These are phyloP conservation scores for Phanerochaete carnosa DNA, from an alignment of 768 basidiomycete species.

Conservation along the genomic window DNA sequence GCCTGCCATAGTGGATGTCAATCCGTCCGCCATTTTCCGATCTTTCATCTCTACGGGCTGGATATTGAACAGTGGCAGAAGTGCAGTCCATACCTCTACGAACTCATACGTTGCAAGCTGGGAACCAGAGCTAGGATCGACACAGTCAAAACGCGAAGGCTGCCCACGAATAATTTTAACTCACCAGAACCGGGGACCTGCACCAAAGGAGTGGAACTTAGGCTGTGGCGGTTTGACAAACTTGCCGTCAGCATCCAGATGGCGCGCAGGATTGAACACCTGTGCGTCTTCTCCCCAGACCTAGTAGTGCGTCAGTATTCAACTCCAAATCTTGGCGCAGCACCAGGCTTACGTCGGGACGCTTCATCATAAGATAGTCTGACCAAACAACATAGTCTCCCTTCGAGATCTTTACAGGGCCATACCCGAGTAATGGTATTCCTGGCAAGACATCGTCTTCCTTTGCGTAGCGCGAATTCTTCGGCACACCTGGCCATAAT, in stretches of 20 bases:
- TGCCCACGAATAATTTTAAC: background rate
- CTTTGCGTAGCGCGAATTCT: background rate
- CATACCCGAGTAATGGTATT: background rate
- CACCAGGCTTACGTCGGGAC: background rate
- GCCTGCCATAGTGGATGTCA: too few relatives aligned
- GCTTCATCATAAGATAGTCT: background rate
- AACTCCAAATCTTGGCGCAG: background rate
- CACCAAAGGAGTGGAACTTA: background rate
- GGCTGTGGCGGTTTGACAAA: background rate
- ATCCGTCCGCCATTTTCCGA: too few relatives aligned
- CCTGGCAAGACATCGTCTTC: conserved; percentile 1
- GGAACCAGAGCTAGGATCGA: background rate
- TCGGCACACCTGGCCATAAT: conserved; percentile 4
- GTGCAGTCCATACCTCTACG: background rate
- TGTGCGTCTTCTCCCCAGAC: background rate
- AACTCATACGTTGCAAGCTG: background rate
- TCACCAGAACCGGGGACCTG: background rate
- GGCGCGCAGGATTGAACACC: background rate
- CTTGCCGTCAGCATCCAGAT: background rate
- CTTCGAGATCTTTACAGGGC: background rate
- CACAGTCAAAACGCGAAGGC: background rate
- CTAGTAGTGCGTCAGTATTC: background rate
- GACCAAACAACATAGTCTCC: conserved; percentile 1
- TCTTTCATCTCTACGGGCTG: background rate
- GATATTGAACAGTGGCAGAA: background rate